phyloP scores from a whole-genome alignment of 106 monocot genomes.

The Agapanthus africanus region DNA sequence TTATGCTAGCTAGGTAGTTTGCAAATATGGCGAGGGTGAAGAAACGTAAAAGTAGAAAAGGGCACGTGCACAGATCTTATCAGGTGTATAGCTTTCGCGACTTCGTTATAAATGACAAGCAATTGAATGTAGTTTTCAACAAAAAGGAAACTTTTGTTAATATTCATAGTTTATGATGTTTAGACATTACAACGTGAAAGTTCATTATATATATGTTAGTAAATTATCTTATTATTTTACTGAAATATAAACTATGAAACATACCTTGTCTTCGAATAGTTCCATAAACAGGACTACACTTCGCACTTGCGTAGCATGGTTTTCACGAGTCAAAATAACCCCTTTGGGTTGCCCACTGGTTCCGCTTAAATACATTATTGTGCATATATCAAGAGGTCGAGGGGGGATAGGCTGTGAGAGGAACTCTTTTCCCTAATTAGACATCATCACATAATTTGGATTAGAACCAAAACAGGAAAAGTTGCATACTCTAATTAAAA shows the following conservation, averaged over 20 bases:
- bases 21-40: too few relatives aligned
- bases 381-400: slow-evolving; percentile 63
- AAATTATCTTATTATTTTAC: not conserved
- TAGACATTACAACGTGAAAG: too few relatives aligned
- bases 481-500: too few relatives aligned
- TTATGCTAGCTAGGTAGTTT: too few relatives aligned
- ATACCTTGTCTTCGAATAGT: slow-evolving; percentile 76
- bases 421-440: slow-evolving; percentile 56
- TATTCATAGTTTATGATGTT: too few relatives aligned
- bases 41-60: too few relatives aligned
- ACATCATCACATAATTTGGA: not conserved
- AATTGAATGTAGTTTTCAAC: too few relatives aligned
- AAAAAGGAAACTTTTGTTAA: too few relatives aligned
- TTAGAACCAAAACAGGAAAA: not conserved
- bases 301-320: slow-evolving; percentile 40
- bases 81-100: too few relatives aligned
- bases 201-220: too few relatives aligned
- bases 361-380: slow-evolving; percentile 95
- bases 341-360: slow-evolving; percentile 88
- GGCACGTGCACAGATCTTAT: too few relatives aligned
- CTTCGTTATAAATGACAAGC: too few relatives aligned
- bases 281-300: slow-evolving; percentile 60
- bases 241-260: not conserved
- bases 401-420: slow-evolving; percentile 49
- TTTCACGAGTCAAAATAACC: slow-evolving; percentile 76